Base-by-base conservation (phyloP, 208 protist species). In the Acanthamoeba castellanii region DNA sequence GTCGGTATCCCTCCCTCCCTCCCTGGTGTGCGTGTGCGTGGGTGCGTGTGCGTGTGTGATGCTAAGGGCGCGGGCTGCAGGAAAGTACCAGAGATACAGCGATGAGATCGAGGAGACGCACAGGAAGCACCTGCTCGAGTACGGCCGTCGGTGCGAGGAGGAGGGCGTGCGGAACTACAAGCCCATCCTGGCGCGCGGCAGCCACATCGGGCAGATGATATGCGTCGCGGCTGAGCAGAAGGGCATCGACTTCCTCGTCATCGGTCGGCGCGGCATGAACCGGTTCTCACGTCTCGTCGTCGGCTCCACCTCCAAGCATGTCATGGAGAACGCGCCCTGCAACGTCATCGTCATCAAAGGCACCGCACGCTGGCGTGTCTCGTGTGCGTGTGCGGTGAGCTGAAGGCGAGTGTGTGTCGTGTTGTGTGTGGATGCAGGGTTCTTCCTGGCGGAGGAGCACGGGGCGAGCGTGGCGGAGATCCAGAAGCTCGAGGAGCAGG, bases 211-310 rank as follows among this genome's bases (percentile, higher is more conserved):
- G 34, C 14, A 25, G 2, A 76, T 76, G 61, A 76, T 93, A 0
- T 93, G 88, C 88, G 81, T 13, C 22, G 61, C 64, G 22, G 88
- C 50, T 2, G 42, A 93, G 42, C 42, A 78, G 34, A 93, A 93
- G 34, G 59, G 30, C 18, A 45, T 93, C 32, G 88, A 93, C 37
- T 93, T 93, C 61, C 64, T 93, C 9, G 61, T 93, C 32, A 25
- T 93, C 14, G 88, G 88, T n/a, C 92, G 88, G 50, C 16, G 88
- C 14, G 88, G 88, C 16, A 93, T 93, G 88, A 89, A 82, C 72
- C 13, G 72, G 72, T 70, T 93, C 27, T 45, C 55, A 1, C 57
- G 88, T 7, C 14, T 76, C 7, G 11, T 70, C 27, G 30, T 57
- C 42, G 88, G 88, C 30, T 93, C 88, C 16, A 93, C 57, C 20